A percentile compares a stretch with the other conserved stretches of the same genome.
phyloP scores from a whole-genome alignment of 1,139 yeast species.

The Scheffersomyces parashehatae region DNA sequence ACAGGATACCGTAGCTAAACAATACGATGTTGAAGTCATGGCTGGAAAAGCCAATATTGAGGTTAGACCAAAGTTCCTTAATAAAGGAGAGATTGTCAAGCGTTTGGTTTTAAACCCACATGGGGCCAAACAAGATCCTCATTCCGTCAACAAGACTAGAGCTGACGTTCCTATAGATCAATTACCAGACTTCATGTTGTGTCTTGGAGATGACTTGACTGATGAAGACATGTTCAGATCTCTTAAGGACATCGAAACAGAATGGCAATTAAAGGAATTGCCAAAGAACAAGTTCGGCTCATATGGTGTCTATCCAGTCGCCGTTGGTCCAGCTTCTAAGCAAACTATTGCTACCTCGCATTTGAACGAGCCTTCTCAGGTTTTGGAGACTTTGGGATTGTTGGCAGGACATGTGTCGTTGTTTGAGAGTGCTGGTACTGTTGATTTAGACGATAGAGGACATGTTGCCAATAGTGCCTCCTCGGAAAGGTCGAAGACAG shows the following conservation, averaged over 20 bases:
- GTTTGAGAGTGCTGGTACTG: conserved; percentile 76
- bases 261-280: conserved; percentile 40
- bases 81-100: conserved; percentile 95
- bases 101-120: conserved; percentile 67
- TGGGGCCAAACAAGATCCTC: conserved; percentile 46
- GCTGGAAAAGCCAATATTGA: conserved; percentile 95
- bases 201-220: conserved; percentile 94
- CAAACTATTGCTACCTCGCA: conserved; percentile 88
- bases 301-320: conserved; percentile 80
- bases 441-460: conserved; percentile 73
- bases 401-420: conserved; percentile 73
- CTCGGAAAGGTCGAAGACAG: conserved; percentile 41
- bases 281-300: conserved; percentile 48
- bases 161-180: conserved; percentile 43
- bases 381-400: conserved; percentile 79
- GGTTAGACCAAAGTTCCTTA: conserved; percentile 90
- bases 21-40: conserved; percentile 94
- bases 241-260: conserved; percentile 57
- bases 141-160: conserved; percentile 11
- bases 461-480: conserved; percentile 54
- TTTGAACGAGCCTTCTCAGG: conserved; percentile 81
- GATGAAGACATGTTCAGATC: conserved; percentile 97
- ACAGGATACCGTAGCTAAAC: conserved; percentile 56
- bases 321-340: conserved; percentile 94
- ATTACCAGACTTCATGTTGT: conserved; percentile 79